A percentile compares a stretch with the other conserved stretches of the same genome.
These are phyloP conservation scores for Cornus suecica DNA, from an alignment of 148 eudicot species.

Conservation along the genomic window DNA sequence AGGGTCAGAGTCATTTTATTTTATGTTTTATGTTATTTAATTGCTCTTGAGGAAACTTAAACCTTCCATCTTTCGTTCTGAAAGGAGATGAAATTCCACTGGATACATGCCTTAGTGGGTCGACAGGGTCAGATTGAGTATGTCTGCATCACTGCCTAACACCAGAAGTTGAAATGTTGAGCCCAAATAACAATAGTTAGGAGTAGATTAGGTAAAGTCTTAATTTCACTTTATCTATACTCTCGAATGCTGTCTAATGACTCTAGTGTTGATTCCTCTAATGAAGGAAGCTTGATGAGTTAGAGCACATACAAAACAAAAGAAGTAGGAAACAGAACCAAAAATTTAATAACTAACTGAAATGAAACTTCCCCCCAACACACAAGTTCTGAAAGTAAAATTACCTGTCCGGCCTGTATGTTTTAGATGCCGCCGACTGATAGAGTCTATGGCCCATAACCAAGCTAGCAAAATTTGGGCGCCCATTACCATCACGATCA, in stretches of 20 bases:
- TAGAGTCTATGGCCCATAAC: slow-evolving; percentile 86
- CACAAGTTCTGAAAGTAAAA: not conserved
- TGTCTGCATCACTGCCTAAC: not conserved
- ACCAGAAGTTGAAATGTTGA: not conserved
- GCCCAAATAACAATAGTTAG: not conserved
- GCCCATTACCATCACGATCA: slow-evolving; percentile 88
- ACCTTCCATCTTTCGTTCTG: no score
- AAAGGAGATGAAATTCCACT: not conserved
- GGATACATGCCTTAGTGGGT: not conserved
- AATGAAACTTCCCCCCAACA: no score
- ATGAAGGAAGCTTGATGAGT: no score
- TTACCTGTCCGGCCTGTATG: slow-evolving; percentile 79
- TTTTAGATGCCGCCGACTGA: slow-evolving; percentile 64
- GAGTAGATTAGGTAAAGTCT: not conserved
- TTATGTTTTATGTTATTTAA: no score
- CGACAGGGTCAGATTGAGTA: not conserved
- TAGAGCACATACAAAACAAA: no score
- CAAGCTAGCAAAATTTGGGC: slow-evolving; percentile 83
- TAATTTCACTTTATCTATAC: no score
- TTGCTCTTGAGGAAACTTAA: no score
- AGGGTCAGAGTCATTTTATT: no score
- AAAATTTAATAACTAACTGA: no score
- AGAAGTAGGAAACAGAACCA: no score
- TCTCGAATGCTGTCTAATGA: no score
- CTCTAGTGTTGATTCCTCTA: no score